Percentiles rank a stretch among this genome's conserved stretches.
Evolutionary conservation across 805 yeast genomes (phyloP).

Genomic region (Saccharomyces jurei): DNA sequence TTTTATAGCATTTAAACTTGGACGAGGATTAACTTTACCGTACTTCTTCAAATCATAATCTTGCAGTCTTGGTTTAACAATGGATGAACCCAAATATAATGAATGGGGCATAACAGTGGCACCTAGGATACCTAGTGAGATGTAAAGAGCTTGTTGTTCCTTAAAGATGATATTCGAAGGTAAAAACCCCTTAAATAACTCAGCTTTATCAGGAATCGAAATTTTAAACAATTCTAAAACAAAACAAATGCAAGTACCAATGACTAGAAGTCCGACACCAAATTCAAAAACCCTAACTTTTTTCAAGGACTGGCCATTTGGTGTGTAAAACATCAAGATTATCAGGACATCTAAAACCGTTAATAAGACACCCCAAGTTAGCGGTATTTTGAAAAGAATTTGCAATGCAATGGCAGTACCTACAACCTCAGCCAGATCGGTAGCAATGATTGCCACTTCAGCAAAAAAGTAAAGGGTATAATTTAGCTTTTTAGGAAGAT

Average conservation of each 20-base stretch:
- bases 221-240: constrained; percentile 57
- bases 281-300: constrained; percentile 71
- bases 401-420: constrained; percentile 86
- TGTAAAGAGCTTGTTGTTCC: constrained; percentile 61
- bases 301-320: constrained; percentile 64
- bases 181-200: constrained; percentile 56
- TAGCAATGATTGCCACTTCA: constrained; percentile 82
- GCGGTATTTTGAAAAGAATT: constrained; percentile 66
- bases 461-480: constrained; percentile 58
- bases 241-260: constrained; percentile 70
- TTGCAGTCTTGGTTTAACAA: constrained; percentile 75
- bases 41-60: constrained; percentile 63
- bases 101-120: constrained; percentile 96
- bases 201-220: constrained; percentile 43
- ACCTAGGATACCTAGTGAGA: constrained; percentile 78
- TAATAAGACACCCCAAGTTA: constrained; percentile 63
- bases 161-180: constrained; percentile 56
- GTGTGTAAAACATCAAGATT: constrained; percentile 69
- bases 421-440: constrained; percentile 89
- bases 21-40: constrained; percentile 44
- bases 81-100: constrained; percentile 73
- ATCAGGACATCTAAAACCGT: constrained; percentile 78
- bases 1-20: constrained; percentile 71
- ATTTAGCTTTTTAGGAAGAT: constrained; percentile 57
- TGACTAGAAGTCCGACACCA: constrained; percentile 62